Percentiles rank a stretch among this genome's conserved stretches.
Evolutionary conservation across 352 stramenopile species (phyloP).

Genomic region (Globisporangium polare): DNA sequence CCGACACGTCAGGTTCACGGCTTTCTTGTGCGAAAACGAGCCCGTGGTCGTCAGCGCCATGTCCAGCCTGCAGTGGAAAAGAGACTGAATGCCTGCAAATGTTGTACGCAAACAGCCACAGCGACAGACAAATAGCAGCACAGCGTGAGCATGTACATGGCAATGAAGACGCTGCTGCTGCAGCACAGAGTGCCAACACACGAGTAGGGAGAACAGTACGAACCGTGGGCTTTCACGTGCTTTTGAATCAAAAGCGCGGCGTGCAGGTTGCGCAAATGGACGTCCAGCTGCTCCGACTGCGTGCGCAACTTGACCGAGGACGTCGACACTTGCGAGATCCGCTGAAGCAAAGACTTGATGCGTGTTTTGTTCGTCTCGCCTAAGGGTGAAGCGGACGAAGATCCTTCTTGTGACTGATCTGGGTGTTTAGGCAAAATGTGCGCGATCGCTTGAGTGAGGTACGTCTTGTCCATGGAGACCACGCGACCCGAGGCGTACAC

Average conservation of each 20-base stretch:
- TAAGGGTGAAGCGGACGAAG: not conserved
- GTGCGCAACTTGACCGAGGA: slow-evolving; percentile 23
- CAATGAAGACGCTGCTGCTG: not conserved
- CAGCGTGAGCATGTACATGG: not conserved
- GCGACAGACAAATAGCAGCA: not conserved
- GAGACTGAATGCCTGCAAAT: slow-evolving; percentile 8
- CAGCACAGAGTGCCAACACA: not conserved
- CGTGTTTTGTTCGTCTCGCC: slow-evolving; percentile 18
- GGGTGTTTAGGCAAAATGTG: slow-evolving; percentile 13
- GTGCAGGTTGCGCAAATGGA: slow-evolving; percentile 34
- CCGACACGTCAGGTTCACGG: slow-evolving; percentile 13
- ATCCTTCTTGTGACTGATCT: not conserved
- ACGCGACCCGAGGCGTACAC: slow-evolving; percentile 35
- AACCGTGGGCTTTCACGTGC: slow-evolving; percentile 12
- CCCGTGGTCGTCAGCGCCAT: slow-evolving; percentile 2
- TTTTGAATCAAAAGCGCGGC: slow-evolving; percentile 41
- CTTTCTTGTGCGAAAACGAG: slow-evolving; percentile 8
- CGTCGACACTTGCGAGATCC: slow-evolving; percentile 33
- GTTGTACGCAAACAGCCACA: not conserved
- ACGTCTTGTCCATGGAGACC: slow-evolving; percentile 18
- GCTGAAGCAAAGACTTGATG: slow-evolving; percentile 33
- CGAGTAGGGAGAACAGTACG: not conserved
- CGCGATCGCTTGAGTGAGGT: slow-evolving; percentile 18
- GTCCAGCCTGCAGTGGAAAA: slow-evolving; percentile 11
- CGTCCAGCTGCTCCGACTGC: slow-evolving; percentile 35